Conservation (phyloP, 768 basidiomycete species). For the Lactarius deliciosus region DNA sequence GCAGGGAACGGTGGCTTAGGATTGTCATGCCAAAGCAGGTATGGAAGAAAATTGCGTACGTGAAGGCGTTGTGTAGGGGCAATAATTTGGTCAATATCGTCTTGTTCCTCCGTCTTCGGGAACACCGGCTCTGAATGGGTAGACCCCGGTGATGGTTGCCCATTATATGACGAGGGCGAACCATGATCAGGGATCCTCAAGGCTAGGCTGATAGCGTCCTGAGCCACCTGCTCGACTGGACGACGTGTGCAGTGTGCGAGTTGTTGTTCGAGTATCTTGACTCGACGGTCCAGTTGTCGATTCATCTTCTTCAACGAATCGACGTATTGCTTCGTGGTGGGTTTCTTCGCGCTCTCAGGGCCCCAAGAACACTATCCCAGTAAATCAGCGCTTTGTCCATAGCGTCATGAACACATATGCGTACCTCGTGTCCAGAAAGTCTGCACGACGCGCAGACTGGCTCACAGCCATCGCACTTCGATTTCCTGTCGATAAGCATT, state of each 20-base stretch:
- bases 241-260: conserved; percentile 22
- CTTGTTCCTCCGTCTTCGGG: conserved; percentile 25
- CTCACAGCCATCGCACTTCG: conserved; percentile 37
- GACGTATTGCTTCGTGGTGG: conserved; percentile 38
- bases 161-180: conserved; percentile 25
- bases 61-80: conserved; percentile 19
- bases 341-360: conserved; percentile 37
- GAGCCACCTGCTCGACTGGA: conserved; percentile 20
- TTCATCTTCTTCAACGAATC: conserved; percentile 36
- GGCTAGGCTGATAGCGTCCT: conserved; percentile 13
- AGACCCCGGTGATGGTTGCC: conserved; percentile 16
- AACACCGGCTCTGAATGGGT: conserved; percentile 18
- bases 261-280: conserved; percentile 34
- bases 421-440: conserved; percentile 32
- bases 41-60: conserved; percentile 27
- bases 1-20: background rate
- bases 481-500: conserved; percentile 33
- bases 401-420: conserved; percentile 1
- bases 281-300: conserved; percentile 32
- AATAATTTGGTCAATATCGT: conserved; percentile 24
- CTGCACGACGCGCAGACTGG: conserved; percentile 37
- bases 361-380: conserved; percentile 37
- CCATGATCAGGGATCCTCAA: conserved; percentile 21
- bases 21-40: conserved; percentile 28
- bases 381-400: conserved; percentile 6